Conservation (phyloP, 257 asterid genomes). For the Solanum tarapatanum region DNA sequence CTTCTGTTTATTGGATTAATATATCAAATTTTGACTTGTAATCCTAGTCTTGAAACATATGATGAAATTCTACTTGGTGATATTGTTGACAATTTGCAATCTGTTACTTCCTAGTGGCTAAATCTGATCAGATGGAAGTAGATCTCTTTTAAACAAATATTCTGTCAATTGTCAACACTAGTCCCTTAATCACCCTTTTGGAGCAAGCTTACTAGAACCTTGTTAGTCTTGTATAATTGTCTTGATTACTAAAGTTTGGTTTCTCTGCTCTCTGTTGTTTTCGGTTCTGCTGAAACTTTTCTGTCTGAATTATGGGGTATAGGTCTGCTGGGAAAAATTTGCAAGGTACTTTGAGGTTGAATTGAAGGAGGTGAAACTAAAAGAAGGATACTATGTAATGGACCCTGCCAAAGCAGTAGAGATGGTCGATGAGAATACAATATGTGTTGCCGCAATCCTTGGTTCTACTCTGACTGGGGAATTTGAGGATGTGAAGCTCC, state of each 20-base stretch:
- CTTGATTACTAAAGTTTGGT: neutral
- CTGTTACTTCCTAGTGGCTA: neutral
- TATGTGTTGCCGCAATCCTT: constrained; percentile 67
- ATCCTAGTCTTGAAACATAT: neutral
- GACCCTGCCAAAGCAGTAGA: constrained; percentile 59
- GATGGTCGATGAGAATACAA: constrained; percentile 69
- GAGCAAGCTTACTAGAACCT: neutral
- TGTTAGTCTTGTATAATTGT: neutral
- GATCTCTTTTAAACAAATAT: neutral
- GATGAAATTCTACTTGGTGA: neutral
- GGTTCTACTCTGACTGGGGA: constrained; percentile 76
- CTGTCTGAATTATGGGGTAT: neutral
- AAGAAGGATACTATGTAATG: constrained; percentile 61
- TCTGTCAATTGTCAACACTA: neutral
- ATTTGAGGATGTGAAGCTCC: constrained; percentile 71
- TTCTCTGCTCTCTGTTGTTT: neutral
- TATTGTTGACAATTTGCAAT: neutral
- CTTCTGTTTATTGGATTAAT: neutral
- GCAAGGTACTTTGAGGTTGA: constrained; percentile 77
- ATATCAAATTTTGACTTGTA: neutral
- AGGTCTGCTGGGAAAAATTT: constrained; percentile 85
- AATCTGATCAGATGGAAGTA: neutral
- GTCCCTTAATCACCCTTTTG: neutral
- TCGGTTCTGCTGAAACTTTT: neutral
- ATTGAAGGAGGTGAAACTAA: constrained; percentile 58